Evolutionary conservation across 306 rosid species (phyloP).

Genomic region (Hippophae tibetana): DNA sequence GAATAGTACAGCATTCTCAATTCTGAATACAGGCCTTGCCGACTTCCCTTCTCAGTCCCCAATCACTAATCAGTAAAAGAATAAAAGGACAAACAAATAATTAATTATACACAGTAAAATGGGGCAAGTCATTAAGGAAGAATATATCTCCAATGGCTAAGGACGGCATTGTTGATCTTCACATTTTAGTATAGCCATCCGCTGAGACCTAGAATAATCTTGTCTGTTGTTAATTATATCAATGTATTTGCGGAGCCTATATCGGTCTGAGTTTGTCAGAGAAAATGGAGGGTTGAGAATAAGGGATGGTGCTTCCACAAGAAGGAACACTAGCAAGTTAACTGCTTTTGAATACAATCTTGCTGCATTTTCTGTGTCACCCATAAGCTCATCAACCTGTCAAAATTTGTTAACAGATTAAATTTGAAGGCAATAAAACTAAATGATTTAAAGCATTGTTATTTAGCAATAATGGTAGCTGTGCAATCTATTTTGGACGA

Average conservation of each 20-base stretch:
- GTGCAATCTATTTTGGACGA: not conserved
- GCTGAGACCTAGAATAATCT: conserved; percentile 71
- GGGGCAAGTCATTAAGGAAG: conserved; percentile 17
- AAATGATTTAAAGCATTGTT: not conserved
- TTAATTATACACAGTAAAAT: conserved; percentile 30
- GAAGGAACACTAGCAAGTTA: conserved; percentile 58
- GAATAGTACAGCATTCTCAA: conserved; percentile 27
- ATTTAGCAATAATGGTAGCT: not conserved
- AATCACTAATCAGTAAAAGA: conserved; percentile 38
- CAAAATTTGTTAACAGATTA: conserved; percentile 6
- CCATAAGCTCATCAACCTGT: conserved; percentile 97
- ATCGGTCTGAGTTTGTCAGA: conserved; percentile 73
- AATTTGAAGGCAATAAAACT: not conserved
- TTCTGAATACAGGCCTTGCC: conserved; percentile 16
- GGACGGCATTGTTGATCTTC: conserved; percentile 48
- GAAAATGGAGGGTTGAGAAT: conserved; percentile 88
- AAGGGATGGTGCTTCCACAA: conserved; percentile 88
- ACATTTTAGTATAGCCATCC: conserved; percentile 48
- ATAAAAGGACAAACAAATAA: conserved; percentile 74
- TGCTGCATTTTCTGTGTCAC: conserved; percentile 65
- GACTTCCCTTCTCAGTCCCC: conserved; percentile 41
- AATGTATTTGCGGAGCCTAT: conserved; percentile 72
- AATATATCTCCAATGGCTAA: conserved; percentile 21
- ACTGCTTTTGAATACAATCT: conserved; percentile 68
- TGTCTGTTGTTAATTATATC: conserved; percentile 71